These are phyloP conservation scores for Ophiostoma sp. DNA, from an alignment of 2,329 filamentous ascomycete species.

Conservation along the genomic window DNA sequence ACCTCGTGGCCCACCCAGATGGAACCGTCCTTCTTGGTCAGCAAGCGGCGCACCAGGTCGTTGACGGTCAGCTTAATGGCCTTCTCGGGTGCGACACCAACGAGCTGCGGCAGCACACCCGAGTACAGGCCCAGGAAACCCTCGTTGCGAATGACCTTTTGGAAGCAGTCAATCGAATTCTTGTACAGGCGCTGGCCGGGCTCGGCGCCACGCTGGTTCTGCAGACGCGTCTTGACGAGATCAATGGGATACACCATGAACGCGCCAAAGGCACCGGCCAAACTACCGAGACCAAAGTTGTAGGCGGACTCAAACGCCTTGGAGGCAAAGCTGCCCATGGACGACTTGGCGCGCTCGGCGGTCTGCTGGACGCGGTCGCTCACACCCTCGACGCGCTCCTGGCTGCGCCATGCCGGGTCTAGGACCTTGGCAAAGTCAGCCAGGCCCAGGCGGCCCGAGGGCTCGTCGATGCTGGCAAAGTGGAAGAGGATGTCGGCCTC, in stretches of 20 bases:
- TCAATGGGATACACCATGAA: constrained; percentile 99
- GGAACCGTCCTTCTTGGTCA: constrained; percentile 71
- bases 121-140: constrained; percentile 89
- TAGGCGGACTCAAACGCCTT: constrained; percentile 75
- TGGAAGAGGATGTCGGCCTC: constrained; percentile 98
- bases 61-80: constrained; percentile 99
- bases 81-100: constrained; percentile 98
- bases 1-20: constrained; percentile 75
- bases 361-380: constrained; percentile 45
- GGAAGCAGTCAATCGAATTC: constrained; percentile 93
- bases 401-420: constrained; percentile 84
- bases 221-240: constrained; percentile 96
- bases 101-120: constrained; percentile 89
- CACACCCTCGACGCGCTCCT: constrained; percentile 43
- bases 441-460: constrained; percentile 79
- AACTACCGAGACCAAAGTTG: constrained; percentile 84
- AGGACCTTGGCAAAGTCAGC: constrained; percentile 92
- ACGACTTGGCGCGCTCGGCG: constrained; percentile 52
- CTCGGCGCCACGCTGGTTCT: constrained; percentile 84
- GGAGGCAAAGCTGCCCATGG: constrained; percentile 59
- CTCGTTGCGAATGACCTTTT: constrained; percentile 91
- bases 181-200: constrained; percentile 91
- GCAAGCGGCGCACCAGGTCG: constrained; percentile 77
- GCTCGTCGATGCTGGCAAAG: constrained; percentile 89
- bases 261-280: constrained; percentile 94